Conservation (phyloP, 495 filamentous ascomycete genomes). For the Emericellopsis terricola region DNA sequence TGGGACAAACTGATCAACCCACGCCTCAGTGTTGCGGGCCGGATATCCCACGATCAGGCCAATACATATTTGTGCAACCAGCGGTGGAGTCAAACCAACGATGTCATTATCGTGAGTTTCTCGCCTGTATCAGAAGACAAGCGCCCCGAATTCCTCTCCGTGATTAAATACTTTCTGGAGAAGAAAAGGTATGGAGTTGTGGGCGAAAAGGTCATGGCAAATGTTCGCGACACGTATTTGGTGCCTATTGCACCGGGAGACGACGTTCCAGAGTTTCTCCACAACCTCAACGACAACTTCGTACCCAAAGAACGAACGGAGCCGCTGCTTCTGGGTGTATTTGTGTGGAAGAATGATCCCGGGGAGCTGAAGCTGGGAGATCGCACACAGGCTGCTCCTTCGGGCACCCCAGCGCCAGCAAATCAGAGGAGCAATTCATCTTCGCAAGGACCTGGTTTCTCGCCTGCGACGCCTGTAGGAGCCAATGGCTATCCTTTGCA, state of each 20-base stretch:
- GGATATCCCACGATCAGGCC: constrained; percentile 63
- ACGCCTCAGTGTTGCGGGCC: constrained; percentile 57
- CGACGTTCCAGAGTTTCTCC: constrained; percentile 51
- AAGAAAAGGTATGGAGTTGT: constrained; percentile 71
- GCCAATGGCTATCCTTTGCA: constrained; percentile 5
- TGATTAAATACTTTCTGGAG: constrained; percentile 64
- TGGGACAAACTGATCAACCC: constrained; percentile 51
- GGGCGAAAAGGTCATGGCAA: constrained; percentile 45
- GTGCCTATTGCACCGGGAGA: constrained; percentile 49
- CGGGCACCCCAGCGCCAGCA: constrained; percentile 6
- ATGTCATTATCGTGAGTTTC: constrained; percentile 53
- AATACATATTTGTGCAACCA: constrained; percentile 78
- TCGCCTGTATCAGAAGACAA: constrained; percentile 27
- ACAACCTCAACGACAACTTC: constrained; percentile 54
- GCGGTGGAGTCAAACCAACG: constrained; percentile 50
- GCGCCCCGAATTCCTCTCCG: constrained; percentile 39
- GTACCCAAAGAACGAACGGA: constrained; percentile 47
- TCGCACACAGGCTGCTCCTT: constrained; percentile 8
- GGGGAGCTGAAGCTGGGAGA: constrained; percentile 16
- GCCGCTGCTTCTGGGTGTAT: constrained; percentile 56
- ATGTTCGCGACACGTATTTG: constrained; percentile 63
- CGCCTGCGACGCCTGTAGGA: constrained; percentile 28
- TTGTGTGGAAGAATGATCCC: constrained; percentile 47
- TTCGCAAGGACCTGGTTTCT: constrained; percentile 26
- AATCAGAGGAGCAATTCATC: constrained; percentile 16